A percentile compares a stretch with the other conserved stretches of the same genome.
Conservation (phyloP, 1,139 yeast species). For the Saccharomyces pastorianus region DNA sequence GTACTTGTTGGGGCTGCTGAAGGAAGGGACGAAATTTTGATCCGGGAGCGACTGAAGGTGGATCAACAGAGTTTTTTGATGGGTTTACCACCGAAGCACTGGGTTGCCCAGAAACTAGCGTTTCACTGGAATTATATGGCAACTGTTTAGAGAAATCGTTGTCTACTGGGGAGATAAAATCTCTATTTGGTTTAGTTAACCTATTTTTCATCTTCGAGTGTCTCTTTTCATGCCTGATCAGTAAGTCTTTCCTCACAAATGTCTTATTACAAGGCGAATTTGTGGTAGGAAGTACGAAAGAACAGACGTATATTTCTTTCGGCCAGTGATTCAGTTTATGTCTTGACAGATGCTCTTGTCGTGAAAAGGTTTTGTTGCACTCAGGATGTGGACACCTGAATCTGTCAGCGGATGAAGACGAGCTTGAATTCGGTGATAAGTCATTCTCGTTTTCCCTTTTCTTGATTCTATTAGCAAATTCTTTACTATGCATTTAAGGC, state of each 20-base stretch:
- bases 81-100: background rate
- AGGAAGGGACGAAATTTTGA: conserved; percentile 3
- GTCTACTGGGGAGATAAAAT: conserved; percentile 2
- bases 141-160: background rate
- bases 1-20: conserved; percentile 4
- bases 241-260: conserved; percentile 52
- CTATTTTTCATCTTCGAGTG: conserved; percentile 30
- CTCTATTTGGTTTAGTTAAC: background rate
- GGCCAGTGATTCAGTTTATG: conserved; percentile 38
- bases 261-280: conserved; percentile 43
- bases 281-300: conserved; percentile 30
- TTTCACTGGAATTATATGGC: background rate
- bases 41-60: background rate
- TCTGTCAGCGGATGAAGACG: conserved; percentile 5
- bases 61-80: conserved; percentile 3
- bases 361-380: conserved; percentile 36
- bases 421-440: background rate
- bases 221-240: conserved; percentile 45
- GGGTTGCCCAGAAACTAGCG: background rate
- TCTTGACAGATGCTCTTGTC: conserved; percentile 35
- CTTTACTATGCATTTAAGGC: background rate
- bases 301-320: conserved; percentile 41
- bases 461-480: background rate
- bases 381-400: conserved; percentile 35
- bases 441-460: background rate